Evolutionary conservation across 345 rosid species (phyloP).

Genomic region (Salix udensis): DNA sequence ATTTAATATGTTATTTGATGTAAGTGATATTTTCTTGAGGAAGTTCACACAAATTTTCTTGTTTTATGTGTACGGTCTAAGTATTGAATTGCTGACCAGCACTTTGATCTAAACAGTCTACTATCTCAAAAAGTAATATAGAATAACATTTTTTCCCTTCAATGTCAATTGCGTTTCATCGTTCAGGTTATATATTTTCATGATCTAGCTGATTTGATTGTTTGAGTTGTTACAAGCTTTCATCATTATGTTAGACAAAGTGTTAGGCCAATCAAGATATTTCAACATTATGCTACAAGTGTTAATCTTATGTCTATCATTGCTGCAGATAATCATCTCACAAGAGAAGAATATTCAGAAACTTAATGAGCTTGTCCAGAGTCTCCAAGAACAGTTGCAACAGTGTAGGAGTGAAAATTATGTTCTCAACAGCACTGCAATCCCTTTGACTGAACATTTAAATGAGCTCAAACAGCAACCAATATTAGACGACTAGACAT

Average conservation of each 20-base stretch:
- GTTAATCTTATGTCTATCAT: neutral
- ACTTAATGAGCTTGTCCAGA: slow-evolving; percentile 53
- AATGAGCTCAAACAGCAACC: slow-evolving; percentile 49
- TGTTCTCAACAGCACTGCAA: slow-evolving; percentile 24
- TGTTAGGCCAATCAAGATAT: neutral
- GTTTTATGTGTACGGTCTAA: neutral
- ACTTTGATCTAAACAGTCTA: neutral
- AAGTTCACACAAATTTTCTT: neutral
- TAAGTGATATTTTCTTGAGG: neutral
- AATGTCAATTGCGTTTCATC: neutral
- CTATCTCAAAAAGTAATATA: neutral
- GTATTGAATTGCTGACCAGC: neutral
- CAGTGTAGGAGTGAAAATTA: slow-evolving; percentile 51
- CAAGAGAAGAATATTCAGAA: slow-evolving; percentile 70
- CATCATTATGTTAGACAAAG: neutral
- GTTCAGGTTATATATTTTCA: neutral
- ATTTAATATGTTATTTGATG: neutral
- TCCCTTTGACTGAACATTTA: slow-evolving; percentile 37
- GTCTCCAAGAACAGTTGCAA: slow-evolving; percentile 48
- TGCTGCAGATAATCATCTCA: slow-evolving; percentile 57
- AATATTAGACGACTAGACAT: slow-evolving; percentile 38
- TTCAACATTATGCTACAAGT: neutral
- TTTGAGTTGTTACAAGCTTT: neutral
- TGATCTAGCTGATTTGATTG: neutral
- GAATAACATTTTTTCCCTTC: neutral